A percentile compares a stretch with the other conserved stretches of the same genome.
Conservation (phyloP, 305 asterid species). For the Rubia occidens region DNA sequence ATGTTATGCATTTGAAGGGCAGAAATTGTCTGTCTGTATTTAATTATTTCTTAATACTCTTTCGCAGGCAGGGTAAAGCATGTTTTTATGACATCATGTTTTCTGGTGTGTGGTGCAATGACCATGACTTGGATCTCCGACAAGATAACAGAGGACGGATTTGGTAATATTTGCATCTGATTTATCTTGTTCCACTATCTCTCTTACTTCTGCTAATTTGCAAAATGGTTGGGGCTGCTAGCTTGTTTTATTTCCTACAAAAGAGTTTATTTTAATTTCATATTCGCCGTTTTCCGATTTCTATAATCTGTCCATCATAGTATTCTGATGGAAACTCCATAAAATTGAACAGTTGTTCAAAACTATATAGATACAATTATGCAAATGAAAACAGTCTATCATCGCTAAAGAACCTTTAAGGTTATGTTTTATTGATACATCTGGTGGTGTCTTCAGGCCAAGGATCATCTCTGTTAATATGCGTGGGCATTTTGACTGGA, state of each 20-base stretch:
- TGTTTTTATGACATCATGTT: conserved; percentile 62
- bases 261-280: neutral
- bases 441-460: conserved; percentile 56
- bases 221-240: neutral
- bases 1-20: neutral
- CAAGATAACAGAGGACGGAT: conserved; percentile 85
- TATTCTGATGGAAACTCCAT: neutral
- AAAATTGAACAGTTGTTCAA: neutral
- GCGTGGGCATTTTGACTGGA: conserved; percentile 91
- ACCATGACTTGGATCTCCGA: conserved; percentile 91
- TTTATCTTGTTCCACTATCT: conserved; percentile 2
- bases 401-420: neutral
- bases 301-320: neutral
- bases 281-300: neutral
- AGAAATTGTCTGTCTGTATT: neutral
- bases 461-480: conserved; percentile 86
- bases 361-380: neutral
- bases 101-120: conserved; percentile 93
- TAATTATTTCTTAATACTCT: neutral
- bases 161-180: conserved; percentile 41
- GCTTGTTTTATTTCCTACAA: neutral
- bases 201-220: conserved; percentile 14
- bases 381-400: neutral
- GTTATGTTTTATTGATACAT: conserved; percentile 13
- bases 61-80: conserved; percentile 66